These are phyloP conservation scores for Phytophthora citricola DNA, from an alignment of 352 stramenopile species.

Conservation along the genomic window DNA sequence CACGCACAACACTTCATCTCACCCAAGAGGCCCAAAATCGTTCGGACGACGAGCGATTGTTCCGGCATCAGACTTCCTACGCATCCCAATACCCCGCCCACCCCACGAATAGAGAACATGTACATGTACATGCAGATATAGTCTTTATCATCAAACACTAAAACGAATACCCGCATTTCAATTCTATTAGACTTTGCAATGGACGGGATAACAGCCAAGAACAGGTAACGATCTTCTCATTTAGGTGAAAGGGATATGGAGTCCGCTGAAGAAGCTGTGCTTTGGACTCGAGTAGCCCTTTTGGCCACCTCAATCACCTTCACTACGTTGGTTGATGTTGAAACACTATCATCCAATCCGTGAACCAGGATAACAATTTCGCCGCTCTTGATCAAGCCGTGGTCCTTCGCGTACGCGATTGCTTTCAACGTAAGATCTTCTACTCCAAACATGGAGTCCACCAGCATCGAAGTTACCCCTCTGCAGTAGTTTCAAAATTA, in stretches of 20 bases:
- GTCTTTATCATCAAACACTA: neutral
- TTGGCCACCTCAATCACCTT: constrained; percentile 88
- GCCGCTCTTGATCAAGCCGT: constrained; percentile 80
- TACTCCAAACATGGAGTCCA: constrained; percentile 82
- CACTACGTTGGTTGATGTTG: constrained; percentile 89
- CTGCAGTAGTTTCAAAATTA: constrained; percentile 34
- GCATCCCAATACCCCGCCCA: constrained; percentile 69
- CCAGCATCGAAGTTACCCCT: constrained; percentile 67
- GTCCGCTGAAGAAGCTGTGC: constrained; percentile 73
- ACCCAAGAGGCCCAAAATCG: constrained; percentile 67
- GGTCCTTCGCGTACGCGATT: constrained; percentile 83
- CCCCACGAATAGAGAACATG: constrained; percentile 47
- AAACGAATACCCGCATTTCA: neutral
- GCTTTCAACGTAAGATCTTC: constrained; percentile 89
- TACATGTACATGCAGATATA: constrained; percentile 23
- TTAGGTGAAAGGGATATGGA: constrained; percentile 42
- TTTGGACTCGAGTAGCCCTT: constrained; percentile 68
- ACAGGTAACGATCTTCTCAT: constrained; percentile 2
- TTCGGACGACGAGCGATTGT: constrained; percentile 76
- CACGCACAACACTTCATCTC: constrained; percentile 72
- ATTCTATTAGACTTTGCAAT: neutral
- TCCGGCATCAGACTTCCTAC: constrained; percentile 80
- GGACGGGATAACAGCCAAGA: neutral
- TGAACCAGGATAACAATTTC: constrained; percentile 93
- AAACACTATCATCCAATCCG: constrained; percentile 83